A percentile compares a stretch with the other conserved stretches of the same genome.
These are phyloP conservation scores for Aspergillus luchuensis DNA, from an alignment of 2,329 filamentous ascomycete species.

Conservation along the genomic window DNA sequence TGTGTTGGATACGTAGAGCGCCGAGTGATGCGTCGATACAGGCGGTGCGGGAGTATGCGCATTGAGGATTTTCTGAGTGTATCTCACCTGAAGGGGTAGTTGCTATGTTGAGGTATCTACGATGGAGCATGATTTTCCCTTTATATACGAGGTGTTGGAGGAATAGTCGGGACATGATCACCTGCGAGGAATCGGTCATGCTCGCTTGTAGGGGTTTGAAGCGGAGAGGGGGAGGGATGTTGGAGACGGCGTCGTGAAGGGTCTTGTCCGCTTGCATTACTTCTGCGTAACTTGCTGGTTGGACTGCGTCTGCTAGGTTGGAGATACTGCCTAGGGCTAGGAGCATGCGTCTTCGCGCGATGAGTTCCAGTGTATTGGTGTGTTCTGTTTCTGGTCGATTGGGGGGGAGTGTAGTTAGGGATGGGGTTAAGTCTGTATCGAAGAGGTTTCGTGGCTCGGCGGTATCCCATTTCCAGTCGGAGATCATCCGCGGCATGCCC, in stretches of 20 bases:
- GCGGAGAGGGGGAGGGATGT: conserved; percentile 16
- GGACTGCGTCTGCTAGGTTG: conserved; percentile 32
- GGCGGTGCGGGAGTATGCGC: conserved; percentile 43
- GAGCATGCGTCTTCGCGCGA: conserved; percentile 37
- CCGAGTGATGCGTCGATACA: conserved; percentile 51
- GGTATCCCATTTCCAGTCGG: conserved; percentile 61
- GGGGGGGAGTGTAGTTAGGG: conserved; percentile 52
- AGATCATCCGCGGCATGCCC: conserved; percentile 63
- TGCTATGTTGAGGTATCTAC: conserved; percentile 13
- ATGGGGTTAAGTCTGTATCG: conserved; percentile 60
- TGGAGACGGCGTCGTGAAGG: conserved; percentile 27
- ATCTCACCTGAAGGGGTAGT: background rate
- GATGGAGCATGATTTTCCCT: conserved; percentile 27
- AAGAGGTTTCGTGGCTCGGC: conserved; percentile 57
- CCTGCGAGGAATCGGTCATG: conserved; percentile 25
- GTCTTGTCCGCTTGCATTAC: conserved; percentile 32
- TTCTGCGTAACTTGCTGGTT: conserved; percentile 31
- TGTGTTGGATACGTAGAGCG: conserved; percentile 51
- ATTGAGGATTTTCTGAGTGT: conserved; percentile 4
- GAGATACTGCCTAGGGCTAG: conserved; percentile 33
- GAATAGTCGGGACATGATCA: conserved; percentile 26
- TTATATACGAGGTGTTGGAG: conserved; percentile 27
- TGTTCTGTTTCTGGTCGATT: conserved; percentile 55
- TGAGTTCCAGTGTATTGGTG: conserved; percentile 45
- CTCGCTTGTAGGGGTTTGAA: conserved; percentile 21